phyloP scores from a whole-genome alignment of 2,329 filamentous ascomycete genomes.

The Alternaria gaisen region DNA sequence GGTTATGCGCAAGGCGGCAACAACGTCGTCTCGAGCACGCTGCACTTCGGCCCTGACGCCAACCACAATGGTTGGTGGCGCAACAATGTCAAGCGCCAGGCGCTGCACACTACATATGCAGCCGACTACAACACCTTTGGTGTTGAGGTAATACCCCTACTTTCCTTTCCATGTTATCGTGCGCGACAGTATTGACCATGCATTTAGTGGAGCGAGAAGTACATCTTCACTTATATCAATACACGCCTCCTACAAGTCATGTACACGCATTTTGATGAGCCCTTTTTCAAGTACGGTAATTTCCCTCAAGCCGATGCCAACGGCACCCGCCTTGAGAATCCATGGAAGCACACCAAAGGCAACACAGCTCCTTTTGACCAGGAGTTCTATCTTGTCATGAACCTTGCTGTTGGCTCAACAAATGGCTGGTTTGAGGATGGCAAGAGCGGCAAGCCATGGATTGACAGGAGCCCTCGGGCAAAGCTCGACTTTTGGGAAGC shows the following conservation, averaged over 20 bases:
- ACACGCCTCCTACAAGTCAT: conserved; percentile 80
- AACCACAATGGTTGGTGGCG: conserved; percentile 83
- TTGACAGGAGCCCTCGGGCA: conserved; percentile 72
- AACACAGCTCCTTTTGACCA: conserved; percentile 77
- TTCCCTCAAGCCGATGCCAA: conserved; percentile 73
- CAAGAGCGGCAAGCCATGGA: conserved; percentile 77
- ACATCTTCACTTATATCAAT: conserved; percentile 87
- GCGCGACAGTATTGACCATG: conserved; percentile 8
- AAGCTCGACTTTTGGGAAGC: conserved; percentile 80
- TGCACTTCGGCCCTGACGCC: conserved; percentile 82
- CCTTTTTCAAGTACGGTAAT: conserved; percentile 73
- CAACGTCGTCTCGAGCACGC: conserved; percentile 78
- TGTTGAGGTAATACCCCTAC: conserved; percentile 62
- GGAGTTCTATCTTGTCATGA: conserved; percentile 78
- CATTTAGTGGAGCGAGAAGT: conserved; percentile 78
- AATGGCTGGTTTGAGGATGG: conserved; percentile 87
- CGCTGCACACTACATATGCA: conserved; percentile 78
- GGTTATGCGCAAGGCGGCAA: conserved; percentile 80
- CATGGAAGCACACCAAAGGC: conserved; percentile 70
- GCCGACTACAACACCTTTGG: conserved; percentile 78
- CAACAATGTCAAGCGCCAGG: conserved; percentile 79
- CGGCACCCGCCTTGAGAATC: conserved; percentile 69
- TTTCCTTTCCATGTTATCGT: not conserved
- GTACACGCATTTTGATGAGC: conserved; percentile 75
- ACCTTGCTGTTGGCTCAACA: conserved; percentile 77